Base-by-base conservation (phyloP, 2,329 filamentous ascomycete genomes). In the Didymella segeticola region DNA sequence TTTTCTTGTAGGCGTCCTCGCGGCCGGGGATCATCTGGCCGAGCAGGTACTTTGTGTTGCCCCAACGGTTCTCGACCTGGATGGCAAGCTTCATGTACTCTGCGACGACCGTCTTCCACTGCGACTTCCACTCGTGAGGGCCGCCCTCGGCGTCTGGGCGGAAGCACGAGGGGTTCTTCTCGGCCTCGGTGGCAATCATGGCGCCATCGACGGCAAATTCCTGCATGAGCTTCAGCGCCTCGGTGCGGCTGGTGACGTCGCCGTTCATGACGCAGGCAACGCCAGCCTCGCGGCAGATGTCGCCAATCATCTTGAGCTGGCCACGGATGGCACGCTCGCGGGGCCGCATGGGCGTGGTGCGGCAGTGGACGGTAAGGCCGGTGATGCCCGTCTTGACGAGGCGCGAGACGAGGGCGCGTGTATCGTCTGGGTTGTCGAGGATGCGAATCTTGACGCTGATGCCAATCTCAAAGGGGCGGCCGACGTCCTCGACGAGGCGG, bases 371-470 rank as follows among this genome's bases (percentile, higher is more conserved):
- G 0, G 95, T 98, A 60, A 99, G 79, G 0, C 90, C 93, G 2
- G 88, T 95, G 71, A 99, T 98, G 2, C 95, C 95, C 0, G 95
- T 99, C 43, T 82, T 83, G 61, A 90, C 90, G 3, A 99, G 86
- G 52, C 85, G 82, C 45, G 87, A 82, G 12, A 99, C 93, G 14
- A 99, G 81, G 1, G 80, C 79, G 64, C 90, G 87, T 0, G 95
- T 99, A 69, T 89, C 79, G 54, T 87, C 88, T 0, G 89, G 79
- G 0, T 88, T 90, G 48, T 92, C 87, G 2, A 99, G 82, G 22
- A 99, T 83, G 42, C 95, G 86, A 53, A 99, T 99, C 80, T 99
- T 99, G 64, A 99, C 95, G 66, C 91, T 96, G 70, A 99, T 95
- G 50, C 93, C 93, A 61, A 99, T 96, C 60, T 93, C 84, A 64